phyloP scores from a whole-genome alignment of 148 eudicot genomes.

The Drosera capensis region DNA sequence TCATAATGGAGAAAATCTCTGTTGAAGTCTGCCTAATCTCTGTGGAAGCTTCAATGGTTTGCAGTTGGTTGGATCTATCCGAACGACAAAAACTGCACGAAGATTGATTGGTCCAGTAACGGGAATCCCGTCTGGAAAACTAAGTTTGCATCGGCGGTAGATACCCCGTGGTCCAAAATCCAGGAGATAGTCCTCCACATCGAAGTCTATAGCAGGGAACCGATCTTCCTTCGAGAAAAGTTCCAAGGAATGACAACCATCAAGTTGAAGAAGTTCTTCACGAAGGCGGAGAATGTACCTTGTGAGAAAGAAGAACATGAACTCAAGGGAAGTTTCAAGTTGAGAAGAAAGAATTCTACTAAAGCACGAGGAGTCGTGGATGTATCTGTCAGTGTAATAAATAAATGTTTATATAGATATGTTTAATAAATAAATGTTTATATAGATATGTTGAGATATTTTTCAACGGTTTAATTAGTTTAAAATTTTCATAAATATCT shows the following conservation, averaged over 20 bases:
- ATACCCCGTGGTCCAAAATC: slow-evolving; percentile 19
- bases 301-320: slow-evolving; percentile 23
- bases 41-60: slow-evolving; percentile 72
- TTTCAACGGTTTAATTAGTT: too few relatives aligned
- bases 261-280: slow-evolving; percentile 45
- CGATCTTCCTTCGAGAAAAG: slow-evolving; percentile 53
- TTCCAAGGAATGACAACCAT: slow-evolving; percentile 51
- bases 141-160: slow-evolving; percentile 41
- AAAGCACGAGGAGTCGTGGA: slow-evolving; percentile 74
- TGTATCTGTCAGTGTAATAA: slow-evolving; percentile 65
- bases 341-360: slow-evolving; percentile 35
- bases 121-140: slow-evolving; percentile 70
- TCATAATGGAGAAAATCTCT: slow-evolving; percentile 36
- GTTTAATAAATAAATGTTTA: too few relatives aligned
- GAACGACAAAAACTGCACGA: slow-evolving; percentile 57
- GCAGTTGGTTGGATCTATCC: slow-evolving; percentile 86
- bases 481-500: too few relatives aligned
- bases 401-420: too few relatives aligned
- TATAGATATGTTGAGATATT: too few relatives aligned
- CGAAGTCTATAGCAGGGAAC: slow-evolving; percentile 74
- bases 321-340: slow-evolving; percentile 77
- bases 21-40: slow-evolving; percentile 71
- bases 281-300: slow-evolving; percentile 21
- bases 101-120: slow-evolving; percentile 52
- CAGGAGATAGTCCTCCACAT: slow-evolving; percentile 33